phyloP scores from a whole-genome alignment of 192 early-diverging fungal species.

The Mortierella alpina region DNA sequence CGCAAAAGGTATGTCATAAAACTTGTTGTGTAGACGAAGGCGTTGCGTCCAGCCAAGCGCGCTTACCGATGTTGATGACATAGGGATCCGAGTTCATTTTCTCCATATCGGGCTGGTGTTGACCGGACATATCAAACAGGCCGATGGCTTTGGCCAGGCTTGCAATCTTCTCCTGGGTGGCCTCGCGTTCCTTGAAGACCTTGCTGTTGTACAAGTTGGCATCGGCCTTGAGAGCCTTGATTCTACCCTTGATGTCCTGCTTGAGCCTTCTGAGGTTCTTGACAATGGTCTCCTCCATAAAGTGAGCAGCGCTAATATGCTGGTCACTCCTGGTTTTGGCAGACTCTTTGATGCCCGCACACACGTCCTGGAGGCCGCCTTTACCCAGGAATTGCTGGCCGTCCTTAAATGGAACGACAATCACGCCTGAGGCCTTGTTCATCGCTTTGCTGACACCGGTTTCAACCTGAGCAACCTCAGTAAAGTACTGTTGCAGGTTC shows the following conservation, averaged over 20 bases:
- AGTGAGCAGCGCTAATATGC: slow-evolving; percentile 47
- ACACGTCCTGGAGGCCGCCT: slow-evolving; percentile 53
- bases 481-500: slow-evolving; percentile 51
- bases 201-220: slow-evolving; percentile 43
- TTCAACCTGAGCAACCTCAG: slow-evolving; percentile 53
- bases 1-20: background rate
- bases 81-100: slow-evolving; percentile 37
- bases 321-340: slow-evolving; percentile 49
- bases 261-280: slow-evolving; percentile 48
- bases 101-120: slow-evolving; percentile 43
- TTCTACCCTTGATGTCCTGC: slow-evolving; percentile 58
- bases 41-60: background rate
- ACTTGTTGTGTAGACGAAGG: background rate
- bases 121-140: slow-evolving; percentile 42
- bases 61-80: slow-evolving; percentile 36
- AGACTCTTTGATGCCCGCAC: slow-evolving; percentile 41
- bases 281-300: slow-evolving; percentile 48
- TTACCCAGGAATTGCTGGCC: slow-evolving; percentile 49
- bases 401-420: slow-evolving; percentile 50
- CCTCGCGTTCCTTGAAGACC: slow-evolving; percentile 56
- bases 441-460: slow-evolving; percentile 29
- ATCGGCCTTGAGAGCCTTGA: slow-evolving; percentile 51
- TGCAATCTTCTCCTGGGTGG: slow-evolving; percentile 51
- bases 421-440: slow-evolving; percentile 37
- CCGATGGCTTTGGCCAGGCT: slow-evolving; percentile 48